Base-by-base conservation (phyloP, 2,329 filamentous ascomycete species). In the Diaporthe nobilis region DNA sequence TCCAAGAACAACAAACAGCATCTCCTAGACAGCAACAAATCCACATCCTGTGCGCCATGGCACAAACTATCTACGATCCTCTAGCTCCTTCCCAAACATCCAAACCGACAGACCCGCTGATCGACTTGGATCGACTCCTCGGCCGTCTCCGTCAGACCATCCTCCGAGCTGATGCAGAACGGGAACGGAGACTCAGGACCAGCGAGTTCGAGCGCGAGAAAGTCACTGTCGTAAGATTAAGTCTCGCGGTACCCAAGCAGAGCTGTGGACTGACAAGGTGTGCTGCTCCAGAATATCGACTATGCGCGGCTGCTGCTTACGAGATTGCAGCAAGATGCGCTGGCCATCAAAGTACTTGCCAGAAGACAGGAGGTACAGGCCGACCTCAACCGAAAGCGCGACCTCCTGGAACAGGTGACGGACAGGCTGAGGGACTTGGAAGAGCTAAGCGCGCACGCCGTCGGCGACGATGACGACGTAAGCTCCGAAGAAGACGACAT, bases 261-360 rank as follows among this genome's bases (percentile, higher is more conserved):
- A 20, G 20, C 49, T 25, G 44, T 31, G 13, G 75, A 74, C 53
- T 80, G 53, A 75, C 25, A 71, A 72, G 31, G 51, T 71, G 68
- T 71, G 12, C 28, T 34, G 22, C 77, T 22, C 47, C 37, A 94
- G 91, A 96, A 95, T 80, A 86, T 96, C 77, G 90, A 94, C 78
- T 91, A 94, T 82, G 94, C 94, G 28, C 91, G 92, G 55, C 89
- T 88, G 0, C 88, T 94, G 42, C 90, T 96, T 74, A 89, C 93
- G 28, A 92, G 89, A 76, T 88, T 95, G 57, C 94, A 95, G 82
- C 93, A 94, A 79, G 91, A 94, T 79, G 88, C 91, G 8, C 84
- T 90, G 20, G 86, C 84, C n/a, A 85, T 92, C 77, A 92, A 92
- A 81, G 85, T 89, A 44, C 88, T 89, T 74, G 82, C 87, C 7